Conservation (phyloP, 1,139 yeast genomes). For the Scheffersomyces parashehatae region DNA sequence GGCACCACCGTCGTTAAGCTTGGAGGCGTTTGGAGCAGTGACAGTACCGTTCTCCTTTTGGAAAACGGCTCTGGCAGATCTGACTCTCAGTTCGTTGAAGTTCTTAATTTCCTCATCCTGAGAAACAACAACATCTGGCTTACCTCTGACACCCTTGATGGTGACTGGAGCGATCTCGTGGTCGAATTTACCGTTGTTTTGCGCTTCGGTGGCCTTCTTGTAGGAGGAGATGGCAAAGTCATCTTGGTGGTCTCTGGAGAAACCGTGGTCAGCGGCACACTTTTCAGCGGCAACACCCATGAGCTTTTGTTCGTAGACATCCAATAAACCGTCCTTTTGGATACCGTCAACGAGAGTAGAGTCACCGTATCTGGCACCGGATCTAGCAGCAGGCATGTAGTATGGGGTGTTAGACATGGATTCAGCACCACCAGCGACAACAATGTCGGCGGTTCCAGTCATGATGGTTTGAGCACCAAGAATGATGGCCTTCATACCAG, state of each 20-base stretch:
- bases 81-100: constrained; percentile 73
- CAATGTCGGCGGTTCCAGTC: constrained; percentile 88
- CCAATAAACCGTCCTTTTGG: constrained; percentile 87
- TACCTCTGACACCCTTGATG: constrained; percentile 88
- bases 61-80: constrained; percentile 88
- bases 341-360: constrained; percentile 78
- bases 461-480: constrained; percentile 87
- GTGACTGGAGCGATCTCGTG: constrained; percentile 83
- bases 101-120: constrained; percentile 75
- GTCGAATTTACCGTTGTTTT: constrained; percentile 74
- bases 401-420: constrained; percentile 96
- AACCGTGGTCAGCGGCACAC: constrained; percentile 73
- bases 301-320: constrained; percentile 80
- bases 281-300: constrained; percentile 98
- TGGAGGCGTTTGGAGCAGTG: constrained; percentile 95
- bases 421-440: constrained; percentile 97
- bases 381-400: constrained; percentile 82
- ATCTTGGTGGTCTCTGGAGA: constrained; percentile 73
- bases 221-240: constrained; percentile 68
- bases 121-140: constrained; percentile 74
- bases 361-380: constrained; percentile 90
- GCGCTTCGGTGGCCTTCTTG: constrained; percentile 79
- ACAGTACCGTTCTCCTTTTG: constrained; percentile 90
- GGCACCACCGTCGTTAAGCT: constrained; percentile 96
- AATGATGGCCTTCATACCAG: constrained; percentile 90